Evolutionary conservation across 768 basidiomycete species (phyloP), one percentile per base, ranked within the genome.

Genomic region (Mrakia frigida): DNA sequence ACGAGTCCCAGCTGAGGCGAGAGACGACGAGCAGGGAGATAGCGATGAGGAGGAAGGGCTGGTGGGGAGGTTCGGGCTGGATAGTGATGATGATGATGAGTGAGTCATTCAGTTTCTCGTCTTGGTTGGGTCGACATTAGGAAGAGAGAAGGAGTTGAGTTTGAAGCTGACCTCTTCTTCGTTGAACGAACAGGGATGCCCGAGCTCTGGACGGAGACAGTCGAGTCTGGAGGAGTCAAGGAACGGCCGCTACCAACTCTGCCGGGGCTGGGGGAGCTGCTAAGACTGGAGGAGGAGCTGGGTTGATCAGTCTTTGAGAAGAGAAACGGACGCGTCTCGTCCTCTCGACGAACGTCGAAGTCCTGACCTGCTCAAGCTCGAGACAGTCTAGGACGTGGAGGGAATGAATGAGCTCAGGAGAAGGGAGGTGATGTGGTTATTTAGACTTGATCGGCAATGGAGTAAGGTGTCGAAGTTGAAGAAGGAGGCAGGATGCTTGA

Each of bases 71-170:
- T 75, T 75, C 41, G 74, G 74, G 23, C 41, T 75, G 37, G 74
- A 75, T 60, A 75, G 74, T 56, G 74, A 75, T 41, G 74, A 75
- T 7, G 74, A 75, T 14, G 74, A 75, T 16, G 73, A 74, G 61
- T 46, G 60, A 41, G 74, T 52, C 6, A 41, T 6, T 11, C 11
- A 11, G 39, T 41, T n/a, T n/a, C n/a, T n/a, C n/a, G n/a, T n/a
- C n/a, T n/a, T n/a, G n/a, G n/a, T n/a, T n/a, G n/a, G n/a, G n/a
- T n/a, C n/a, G n/a, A n/a, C n/a, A n/a, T n/a, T n/a, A n/a, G n/a
- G n/a, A n/a, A n/a, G n/a, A n/a, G n/a, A n/a, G n/a, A n/a, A n/a
- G n/a, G 41, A 41, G 14, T 25, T 41, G 39, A 28, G 46, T 46
- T 31, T n/a, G 14, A 23, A 25, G 68, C 37, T 69, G 68, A 46